A percentile compares a stretch with the other conserved stretches of the same genome.
Conservation (phyloP, 106 monocot species). For the Amphibolis antarctica region DNA sequence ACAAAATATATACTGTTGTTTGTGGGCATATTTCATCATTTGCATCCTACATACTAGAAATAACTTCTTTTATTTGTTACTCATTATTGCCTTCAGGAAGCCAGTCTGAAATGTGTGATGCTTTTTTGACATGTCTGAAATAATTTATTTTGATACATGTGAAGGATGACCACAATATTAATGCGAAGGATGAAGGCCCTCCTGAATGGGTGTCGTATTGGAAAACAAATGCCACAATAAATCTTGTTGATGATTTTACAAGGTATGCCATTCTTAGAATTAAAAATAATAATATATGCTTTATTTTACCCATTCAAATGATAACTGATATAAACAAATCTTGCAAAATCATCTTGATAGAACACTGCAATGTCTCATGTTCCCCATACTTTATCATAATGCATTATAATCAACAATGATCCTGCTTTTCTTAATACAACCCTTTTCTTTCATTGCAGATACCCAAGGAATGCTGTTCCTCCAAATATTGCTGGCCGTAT, state of each 20-base stretch:
- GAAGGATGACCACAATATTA: background rate
- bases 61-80: too few relatives aligned
- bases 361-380: too few relatives aligned
- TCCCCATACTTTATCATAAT: too few relatives aligned
- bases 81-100: background rate
- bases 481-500: constrained; percentile 69
- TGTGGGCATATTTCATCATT: too few relatives aligned
- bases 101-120: background rate
- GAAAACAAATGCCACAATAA: constrained; percentile 94
- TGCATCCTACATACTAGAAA: too few relatives aligned
- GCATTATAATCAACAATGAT: too few relatives aligned
- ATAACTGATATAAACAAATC: too few relatives aligned
- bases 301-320: too few relatives aligned
- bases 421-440: background rate
- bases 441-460: constrained; percentile 44
- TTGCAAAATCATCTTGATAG: too few relatives aligned
- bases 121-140: background rate
- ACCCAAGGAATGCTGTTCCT: constrained; percentile 71
- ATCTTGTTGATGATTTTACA: constrained; percentile 87
- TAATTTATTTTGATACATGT: background rate
- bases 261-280: constrained; percentile 23
- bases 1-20: too few relatives aligned
- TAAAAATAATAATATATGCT: background rate
- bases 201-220: constrained; percentile 85
- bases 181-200: constrained; percentile 34